These are phyloP conservation scores for Larix kaempferi DNA, from an alignment of 75 land plant genomes.

Conservation along the genomic window DNA sequence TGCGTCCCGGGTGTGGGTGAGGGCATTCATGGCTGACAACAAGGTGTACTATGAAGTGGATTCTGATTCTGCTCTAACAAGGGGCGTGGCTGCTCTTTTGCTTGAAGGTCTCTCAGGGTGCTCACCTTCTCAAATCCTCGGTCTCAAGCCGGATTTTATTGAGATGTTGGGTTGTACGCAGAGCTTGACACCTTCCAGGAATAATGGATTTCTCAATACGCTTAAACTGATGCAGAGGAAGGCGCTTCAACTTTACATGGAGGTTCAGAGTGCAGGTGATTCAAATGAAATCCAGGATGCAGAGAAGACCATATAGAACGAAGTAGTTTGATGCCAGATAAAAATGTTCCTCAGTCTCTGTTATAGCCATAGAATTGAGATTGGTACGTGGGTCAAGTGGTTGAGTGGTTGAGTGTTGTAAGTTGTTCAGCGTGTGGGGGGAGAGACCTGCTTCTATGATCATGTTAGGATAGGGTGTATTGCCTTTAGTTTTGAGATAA, in stretches of 20 bases:
- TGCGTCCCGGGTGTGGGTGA: conserved; percentile 96
- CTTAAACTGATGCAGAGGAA: conserved; percentile 12
- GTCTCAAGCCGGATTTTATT: conserved; percentile 66
- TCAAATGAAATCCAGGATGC: background rate
- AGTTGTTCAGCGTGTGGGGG: too few species aligned
- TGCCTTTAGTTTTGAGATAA: too few species aligned
- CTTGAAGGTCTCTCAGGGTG: conserved; percentile 71
- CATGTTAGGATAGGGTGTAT: too few species aligned
- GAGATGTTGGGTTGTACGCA: too few species aligned
- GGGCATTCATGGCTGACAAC: conserved; percentile 27
- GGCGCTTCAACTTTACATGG: too few species aligned
- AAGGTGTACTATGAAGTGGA: conserved; percentile 58
- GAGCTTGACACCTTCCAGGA: conserved; percentile 41
- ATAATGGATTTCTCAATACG: conserved; percentile 91
- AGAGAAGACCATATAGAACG: conserved; percentile 45
- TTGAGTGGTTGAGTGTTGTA: too few species aligned
- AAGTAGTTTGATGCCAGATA: too few species aligned
- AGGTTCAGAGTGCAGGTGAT: background rate
- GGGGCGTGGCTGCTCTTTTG: conserved; percentile 83
- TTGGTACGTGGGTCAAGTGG: too few species aligned
- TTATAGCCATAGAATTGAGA: too few species aligned
- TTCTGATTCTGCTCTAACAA: conserved; percentile 79
- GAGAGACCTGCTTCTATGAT: too few species aligned
- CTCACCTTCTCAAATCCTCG: conserved; percentile 43
- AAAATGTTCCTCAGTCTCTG: too few species aligned